Percentiles rank a stretch among this genome's conserved stretches.
Conservation (phyloP, 208 protist species). For the Acanthamoeba polyphaga region DNA sequence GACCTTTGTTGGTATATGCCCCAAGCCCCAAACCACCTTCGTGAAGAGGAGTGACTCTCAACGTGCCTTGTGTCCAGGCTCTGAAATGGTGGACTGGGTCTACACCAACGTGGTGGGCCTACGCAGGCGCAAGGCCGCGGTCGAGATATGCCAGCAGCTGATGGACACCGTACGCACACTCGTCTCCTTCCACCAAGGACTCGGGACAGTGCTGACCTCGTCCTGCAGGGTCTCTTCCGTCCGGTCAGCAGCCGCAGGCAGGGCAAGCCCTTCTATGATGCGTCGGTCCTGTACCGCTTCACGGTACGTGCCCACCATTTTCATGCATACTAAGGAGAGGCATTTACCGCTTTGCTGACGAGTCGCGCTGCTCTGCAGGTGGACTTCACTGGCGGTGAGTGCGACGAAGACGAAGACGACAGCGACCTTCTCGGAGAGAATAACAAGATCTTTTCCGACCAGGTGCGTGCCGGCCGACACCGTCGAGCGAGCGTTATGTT, state of each 20-base stretch:
- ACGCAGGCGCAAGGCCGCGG: neutral
- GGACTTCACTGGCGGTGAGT: slow-evolving; percentile 13
- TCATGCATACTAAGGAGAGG: no score
- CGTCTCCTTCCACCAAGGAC: neutral
- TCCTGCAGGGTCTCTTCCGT: neutral
- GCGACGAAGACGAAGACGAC: slow-evolving; percentile 27
- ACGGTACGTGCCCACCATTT: neutral
- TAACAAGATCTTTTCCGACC: slow-evolving; percentile 41
- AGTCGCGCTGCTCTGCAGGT: neutral
- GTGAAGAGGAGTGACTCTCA: neutral
- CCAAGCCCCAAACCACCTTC: neutral
- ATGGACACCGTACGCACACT: neutral
- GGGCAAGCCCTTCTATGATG: slow-evolving; percentile 36
- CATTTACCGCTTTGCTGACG: neutral
- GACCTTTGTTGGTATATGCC: slow-evolving; percentile 1
- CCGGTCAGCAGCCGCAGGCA: neutral
- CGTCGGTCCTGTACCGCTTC: slow-evolving; percentile 53
- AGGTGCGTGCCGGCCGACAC: neutral
- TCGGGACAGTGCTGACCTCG: neutral
- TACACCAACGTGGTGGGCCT: slow-evolving; percentile 39
- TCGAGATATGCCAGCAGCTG: slow-evolving; percentile 36
- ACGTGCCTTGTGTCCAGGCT: neutral
- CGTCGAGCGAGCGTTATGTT: no score
- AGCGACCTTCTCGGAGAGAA: slow-evolving; percentile 29
- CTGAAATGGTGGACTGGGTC: slow-evolving; percentile 22